Base-by-base conservation (phyloP, 345 rosid genomes). In the Hibiscus syriacus region DNA sequence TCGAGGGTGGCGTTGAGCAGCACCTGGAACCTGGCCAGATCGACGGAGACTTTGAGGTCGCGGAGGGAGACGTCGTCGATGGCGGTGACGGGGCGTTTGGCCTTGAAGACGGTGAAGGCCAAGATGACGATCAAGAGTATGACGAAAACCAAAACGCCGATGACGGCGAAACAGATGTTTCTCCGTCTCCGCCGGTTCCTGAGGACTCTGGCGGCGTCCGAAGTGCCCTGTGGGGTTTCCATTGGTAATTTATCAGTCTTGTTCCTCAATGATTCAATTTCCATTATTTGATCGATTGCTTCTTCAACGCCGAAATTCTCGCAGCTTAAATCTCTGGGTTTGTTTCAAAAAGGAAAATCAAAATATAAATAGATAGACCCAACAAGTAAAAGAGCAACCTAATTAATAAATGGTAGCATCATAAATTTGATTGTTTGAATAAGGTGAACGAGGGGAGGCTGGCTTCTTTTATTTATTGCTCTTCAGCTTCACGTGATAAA, bases 101-200 rank as follows among this genome's bases (percentile, higher is more conserved):
- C 76, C 75, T 94, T 94, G 87, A 86, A 89, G 1, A 89, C 87
- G 39, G 86, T 38, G 17, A 94, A 53, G 16, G 57, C 57, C 13
- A 53, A 53, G 57, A 53, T 53, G 6, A 53, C 63, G 48, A 77
- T 4, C 10, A 91, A 7, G 32, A 84, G 5, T 23, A 73, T 48
- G 64, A 94, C 4, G 52, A 53, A 10, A 59, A 88, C 0, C 50
- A 81, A 27, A 20, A 26, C 14, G 10, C 72, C 61, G 0, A 19
- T 60, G 3, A 73, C 69, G 0, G 74, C 58, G 11, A 78, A 11
- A 48, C 81, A 80, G 19, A 85, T 67, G 65, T 90, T 85, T 64
- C 82, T 56, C 79, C 72, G 77, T 54, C 85, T 20, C 32, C 77
- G 75, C 55, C 65, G 79, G 4, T 49, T 29, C 36, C 5, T 23